Percentiles rank a stretch among this genome's conserved stretches.
Evolutionary conservation across 768 basidiomycete species (phyloP).

Genomic region (Lanmaoa pseudosensibilis): DNA sequence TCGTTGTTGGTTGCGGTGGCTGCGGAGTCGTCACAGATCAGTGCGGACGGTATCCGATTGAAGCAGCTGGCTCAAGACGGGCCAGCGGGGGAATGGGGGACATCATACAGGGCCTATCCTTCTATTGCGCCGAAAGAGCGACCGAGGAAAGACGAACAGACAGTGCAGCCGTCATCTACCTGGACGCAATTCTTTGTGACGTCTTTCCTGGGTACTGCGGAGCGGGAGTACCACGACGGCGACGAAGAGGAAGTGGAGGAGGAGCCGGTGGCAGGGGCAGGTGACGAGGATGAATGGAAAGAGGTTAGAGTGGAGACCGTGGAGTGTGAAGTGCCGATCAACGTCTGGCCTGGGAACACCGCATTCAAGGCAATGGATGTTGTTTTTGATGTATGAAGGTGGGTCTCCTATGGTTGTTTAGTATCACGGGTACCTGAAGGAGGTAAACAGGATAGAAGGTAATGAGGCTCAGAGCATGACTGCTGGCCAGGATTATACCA

Average conservation of each 20-base stretch:
- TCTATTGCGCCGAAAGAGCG: constrained; percentile 63
- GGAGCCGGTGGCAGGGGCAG: constrained; percentile 44
- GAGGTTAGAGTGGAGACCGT: constrained; percentile 81
- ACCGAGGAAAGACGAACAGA: constrained; percentile 12
- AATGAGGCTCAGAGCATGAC: not conserved
- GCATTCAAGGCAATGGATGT: constrained; percentile 79
- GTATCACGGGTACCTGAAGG: not conserved
- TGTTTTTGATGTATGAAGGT: constrained; percentile 64
- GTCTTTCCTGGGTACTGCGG: constrained; percentile 40
- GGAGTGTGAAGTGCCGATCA: constrained; percentile 91
- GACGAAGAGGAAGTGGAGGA: constrained; percentile 35
- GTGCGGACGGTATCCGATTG: constrained; percentile 52
- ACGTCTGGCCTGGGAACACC: constrained; percentile 87
- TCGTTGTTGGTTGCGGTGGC: constrained; percentile 82
- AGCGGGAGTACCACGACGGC: constrained; percentile 59
- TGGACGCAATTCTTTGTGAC: constrained; percentile 46
- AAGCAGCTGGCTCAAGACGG: constrained; percentile 60
- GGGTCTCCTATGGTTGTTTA: not conserved
- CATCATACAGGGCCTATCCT: constrained; percentile 57
- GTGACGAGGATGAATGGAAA: constrained; percentile 61
- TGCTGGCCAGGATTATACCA: not conserved
- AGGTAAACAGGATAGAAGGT: not conserved
- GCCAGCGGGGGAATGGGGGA: constrained; percentile 68
- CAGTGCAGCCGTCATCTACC: constrained; percentile 8
- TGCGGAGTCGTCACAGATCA: constrained; percentile 42